Base-by-base conservation (phyloP, 1,139 yeast species). In the Diutina siamensis region DNA sequence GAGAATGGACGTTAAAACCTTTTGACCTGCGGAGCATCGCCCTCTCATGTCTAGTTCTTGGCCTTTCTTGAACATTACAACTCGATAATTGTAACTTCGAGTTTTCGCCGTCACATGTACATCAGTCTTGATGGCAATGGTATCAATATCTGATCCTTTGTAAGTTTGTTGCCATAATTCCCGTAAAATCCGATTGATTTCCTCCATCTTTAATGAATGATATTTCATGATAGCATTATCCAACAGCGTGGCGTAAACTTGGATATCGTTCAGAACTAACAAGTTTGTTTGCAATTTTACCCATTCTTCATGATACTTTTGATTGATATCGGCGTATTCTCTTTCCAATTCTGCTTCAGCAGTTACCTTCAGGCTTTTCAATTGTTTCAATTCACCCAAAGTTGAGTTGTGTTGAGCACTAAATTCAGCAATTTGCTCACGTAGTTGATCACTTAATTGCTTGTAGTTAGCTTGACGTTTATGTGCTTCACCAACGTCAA, bases 21-120 rank as follows among this genome's bases (percentile, higher is more conserved):
- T 87, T 61, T 94, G 99, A 1, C 99, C 99, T 0, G 98, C 98
- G 2, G 97, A 87, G 61, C 99, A 94, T 48, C 98, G 68, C 0
- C 98, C 99, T 52, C 98, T 74, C 99, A 94, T 94, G 57, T 94
- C 99, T 44, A 94, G 67, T 60, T 92, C 98, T 1, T 80, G 83
- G 47, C 85, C 94, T 54, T 85, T 87, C 58, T 94, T 94, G 50
- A 80, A 79, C 98, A 94, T 94, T 17, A 92, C 95, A 20, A 94
- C 97, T 38, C 97, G 72, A 59, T 92, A 92, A 59, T 92, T 89
- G 61, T 89, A 89, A 1, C 94, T 77, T 47, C 92, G 67, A 0
- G 80, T 80, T 46, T 76, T 74, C 4, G 72, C 67, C 48, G 68
- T 76, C 4, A 68, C 64, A 44, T 80, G 83, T 42, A 78, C 80